Evolutionary conservation across 192 early-diverging fungal species (phyloP).

Genomic region (Coemansia sp.): DNA sequence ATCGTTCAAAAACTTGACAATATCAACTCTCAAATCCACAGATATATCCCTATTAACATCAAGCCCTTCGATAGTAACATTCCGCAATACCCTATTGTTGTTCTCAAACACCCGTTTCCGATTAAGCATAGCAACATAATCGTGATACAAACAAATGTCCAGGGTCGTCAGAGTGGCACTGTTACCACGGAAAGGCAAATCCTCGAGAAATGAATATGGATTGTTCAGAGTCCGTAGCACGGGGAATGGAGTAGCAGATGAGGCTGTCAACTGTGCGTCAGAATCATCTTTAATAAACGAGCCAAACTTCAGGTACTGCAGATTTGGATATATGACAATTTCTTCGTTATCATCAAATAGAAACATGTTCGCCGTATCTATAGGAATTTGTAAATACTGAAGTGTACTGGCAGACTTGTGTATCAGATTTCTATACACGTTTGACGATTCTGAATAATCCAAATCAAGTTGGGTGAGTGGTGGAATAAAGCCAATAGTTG

Average conservation of each 20-base stretch:
- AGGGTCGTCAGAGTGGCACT: not conserved
- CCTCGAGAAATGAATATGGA: not conserved
- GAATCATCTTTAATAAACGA: too few relatives aligned
- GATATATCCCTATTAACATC: too few relatives aligned
- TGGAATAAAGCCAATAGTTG: not conserved
- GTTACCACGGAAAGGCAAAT: not conserved
- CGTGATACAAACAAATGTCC: not conserved
- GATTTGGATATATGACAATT: not conserved
- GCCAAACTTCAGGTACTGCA: not conserved
- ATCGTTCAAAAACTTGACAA: too few relatives aligned
- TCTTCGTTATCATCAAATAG: not conserved
- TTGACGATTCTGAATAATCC: not conserved
- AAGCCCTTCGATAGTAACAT: not conserved
- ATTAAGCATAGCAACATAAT: not conserved
- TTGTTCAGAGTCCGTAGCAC: not conserved
- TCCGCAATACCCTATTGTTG: not conserved
- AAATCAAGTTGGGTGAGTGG: not conserved
- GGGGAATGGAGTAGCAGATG: not conserved
- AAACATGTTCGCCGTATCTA: not conserved
- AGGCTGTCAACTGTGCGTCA: too few relatives aligned
- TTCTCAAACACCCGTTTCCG: not conserved
- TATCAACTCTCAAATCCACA: too few relatives aligned
- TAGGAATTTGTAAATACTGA: not conserved
- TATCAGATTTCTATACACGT: not conserved
- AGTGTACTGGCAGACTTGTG: not conserved